Percentiles rank a stretch among this genome's conserved stretches.
Conservation (phyloP, 805 yeast genomes). For the Barnettozyma californica region DNA sequence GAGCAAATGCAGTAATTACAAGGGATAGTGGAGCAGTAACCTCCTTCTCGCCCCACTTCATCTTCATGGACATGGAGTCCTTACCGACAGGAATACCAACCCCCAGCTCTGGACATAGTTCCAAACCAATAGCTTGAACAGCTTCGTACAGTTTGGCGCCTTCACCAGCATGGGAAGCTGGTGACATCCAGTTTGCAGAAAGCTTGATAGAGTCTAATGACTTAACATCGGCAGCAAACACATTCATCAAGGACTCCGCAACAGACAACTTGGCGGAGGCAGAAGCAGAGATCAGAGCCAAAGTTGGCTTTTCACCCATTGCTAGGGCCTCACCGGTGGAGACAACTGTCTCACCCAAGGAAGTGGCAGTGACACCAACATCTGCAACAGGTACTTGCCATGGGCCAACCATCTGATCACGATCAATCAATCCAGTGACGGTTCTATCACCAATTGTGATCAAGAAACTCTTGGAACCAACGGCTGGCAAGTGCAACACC, state of each 20-base stretch:
- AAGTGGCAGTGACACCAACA: slow-evolving; percentile 92
- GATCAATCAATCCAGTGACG: slow-evolving; percentile 93
- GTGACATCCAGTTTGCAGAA: slow-evolving; percentile 99
- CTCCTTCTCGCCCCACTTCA: slow-evolving; percentile 92
- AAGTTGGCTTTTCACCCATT: slow-evolving; percentile 92
- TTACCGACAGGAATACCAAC: slow-evolving; percentile 95
- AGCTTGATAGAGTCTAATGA: slow-evolving; percentile 70
- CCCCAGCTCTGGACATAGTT: slow-evolving; percentile 89
- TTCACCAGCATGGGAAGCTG: slow-evolving; percentile 92
- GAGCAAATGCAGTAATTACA: slow-evolving; percentile 86
- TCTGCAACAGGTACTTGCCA: slow-evolving; percentile 99
- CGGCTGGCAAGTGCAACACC: slow-evolving; percentile 86
- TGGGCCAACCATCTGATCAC: slow-evolving; percentile 99
- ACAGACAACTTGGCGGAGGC: slow-evolving; percentile 95
- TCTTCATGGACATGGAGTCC: slow-evolving; percentile 98
- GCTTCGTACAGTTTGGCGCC: slow-evolving; percentile 95
- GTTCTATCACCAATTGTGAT: slow-evolving; percentile 98
- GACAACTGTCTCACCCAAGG: slow-evolving; percentile 68
- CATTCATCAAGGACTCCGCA: slow-evolving; percentile 87
- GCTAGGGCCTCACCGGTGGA: slow-evolving; percentile 95
- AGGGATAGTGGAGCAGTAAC: slow-evolving; percentile 94
- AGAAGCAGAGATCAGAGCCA: slow-evolving; percentile 81
- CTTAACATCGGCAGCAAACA: slow-evolving; percentile 85
- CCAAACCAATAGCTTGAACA: slow-evolving; percentile 92
- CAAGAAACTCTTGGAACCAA: slow-evolving; percentile 89